Percentiles rank a stretch among this genome's conserved stretches.
These are phyloP conservation scores for Physcomitrium patens DNA, from an alignment of 225 moss, liverwort and hornwort genomes.

Conservation along the genomic window DNA sequence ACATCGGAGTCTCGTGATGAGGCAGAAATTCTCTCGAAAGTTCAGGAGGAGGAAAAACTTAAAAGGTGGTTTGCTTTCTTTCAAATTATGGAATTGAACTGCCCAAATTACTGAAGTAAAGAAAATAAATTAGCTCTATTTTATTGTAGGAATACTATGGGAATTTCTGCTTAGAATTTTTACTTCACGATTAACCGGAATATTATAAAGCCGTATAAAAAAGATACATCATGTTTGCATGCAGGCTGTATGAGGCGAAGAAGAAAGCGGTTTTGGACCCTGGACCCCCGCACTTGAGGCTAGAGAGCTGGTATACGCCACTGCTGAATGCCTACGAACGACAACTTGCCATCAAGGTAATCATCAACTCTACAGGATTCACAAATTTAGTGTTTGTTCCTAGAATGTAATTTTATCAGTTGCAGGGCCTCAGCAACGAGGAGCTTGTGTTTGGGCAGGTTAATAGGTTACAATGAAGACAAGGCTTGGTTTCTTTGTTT, in stretches of 20 bases:
- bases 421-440: not conserved
- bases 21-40: not conserved
- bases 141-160: not conserved
- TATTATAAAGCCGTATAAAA: not conserved
- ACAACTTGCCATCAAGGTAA: conserved; percentile 69
- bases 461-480: not conserved
- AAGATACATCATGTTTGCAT: not conserved
- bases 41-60: conserved; percentile 28
- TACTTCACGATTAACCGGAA: not conserved
- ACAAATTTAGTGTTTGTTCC: not conserved
- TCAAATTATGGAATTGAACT: not conserved
- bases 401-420: not conserved
- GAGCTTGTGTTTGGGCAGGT: not conserved
- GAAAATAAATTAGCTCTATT: not conserved
- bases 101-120: not conserved
- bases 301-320: conserved; percentile 79
- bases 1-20: not conserved
- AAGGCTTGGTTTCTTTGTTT: not conserved
- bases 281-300: conserved; percentile 73
- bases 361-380: not conserved
- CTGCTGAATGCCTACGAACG: conserved; percentile 48
- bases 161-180: not conserved
- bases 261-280: conserved; percentile 68
- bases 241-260: conserved; percentile 57
- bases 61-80: conserved; percentile 34